These are phyloP conservation scores for Trametes meyenii DNA, from an alignment of 768 basidiomycete genomes.

Conservation along the genomic window DNA sequence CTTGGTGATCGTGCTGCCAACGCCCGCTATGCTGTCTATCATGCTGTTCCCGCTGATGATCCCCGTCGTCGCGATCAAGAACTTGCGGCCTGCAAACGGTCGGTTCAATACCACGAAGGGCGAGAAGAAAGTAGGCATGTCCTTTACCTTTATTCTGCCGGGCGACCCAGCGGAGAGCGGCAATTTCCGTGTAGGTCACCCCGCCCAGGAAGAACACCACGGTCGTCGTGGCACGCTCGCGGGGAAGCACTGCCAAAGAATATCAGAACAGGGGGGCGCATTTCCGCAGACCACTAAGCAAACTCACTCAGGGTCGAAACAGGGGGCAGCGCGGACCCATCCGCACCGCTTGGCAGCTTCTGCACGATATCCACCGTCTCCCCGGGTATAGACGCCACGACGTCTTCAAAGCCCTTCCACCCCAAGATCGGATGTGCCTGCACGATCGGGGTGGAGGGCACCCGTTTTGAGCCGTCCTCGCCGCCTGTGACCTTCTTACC, in stretches of 20 bases:
- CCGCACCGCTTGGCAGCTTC: conserved; percentile 38
- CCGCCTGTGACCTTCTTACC: conserved; percentile 48
- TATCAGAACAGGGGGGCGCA: not conserved
- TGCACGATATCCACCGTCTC: conserved; percentile 80
- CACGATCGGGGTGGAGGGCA: conserved; percentile 50
- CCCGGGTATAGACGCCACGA: conserved; percentile 80
- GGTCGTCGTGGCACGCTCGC: conserved; percentile 75
- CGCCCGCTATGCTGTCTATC: conserved; percentile 66
- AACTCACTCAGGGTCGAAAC: conserved; percentile 39
- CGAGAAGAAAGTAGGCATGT: conserved; percentile 8
- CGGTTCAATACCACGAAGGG: not conserved
- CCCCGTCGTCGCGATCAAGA: conserved; percentile 90
- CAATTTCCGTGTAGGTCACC: conserved; percentile 96
- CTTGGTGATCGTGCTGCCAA: conserved; percentile 41
- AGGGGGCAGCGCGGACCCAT: conserved; percentile 30
- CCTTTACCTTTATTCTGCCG: conserved; percentile 80
- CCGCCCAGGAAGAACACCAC: conserved; percentile 97
- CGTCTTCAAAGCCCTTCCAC: conserved; percentile 98
- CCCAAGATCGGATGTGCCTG: conserved; percentile 92
- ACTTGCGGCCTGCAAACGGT: conserved; percentile 65
- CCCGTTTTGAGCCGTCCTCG: conserved; percentile 41
- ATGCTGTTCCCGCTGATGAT: conserved; percentile 81
- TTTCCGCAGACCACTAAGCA: not conserved
- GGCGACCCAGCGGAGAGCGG: conserved; percentile 90
- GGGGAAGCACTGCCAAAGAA: conserved; percentile 44